phyloP scores from a whole-genome alignment of 345 rosid species.

The Corchorus olitorius region DNA sequence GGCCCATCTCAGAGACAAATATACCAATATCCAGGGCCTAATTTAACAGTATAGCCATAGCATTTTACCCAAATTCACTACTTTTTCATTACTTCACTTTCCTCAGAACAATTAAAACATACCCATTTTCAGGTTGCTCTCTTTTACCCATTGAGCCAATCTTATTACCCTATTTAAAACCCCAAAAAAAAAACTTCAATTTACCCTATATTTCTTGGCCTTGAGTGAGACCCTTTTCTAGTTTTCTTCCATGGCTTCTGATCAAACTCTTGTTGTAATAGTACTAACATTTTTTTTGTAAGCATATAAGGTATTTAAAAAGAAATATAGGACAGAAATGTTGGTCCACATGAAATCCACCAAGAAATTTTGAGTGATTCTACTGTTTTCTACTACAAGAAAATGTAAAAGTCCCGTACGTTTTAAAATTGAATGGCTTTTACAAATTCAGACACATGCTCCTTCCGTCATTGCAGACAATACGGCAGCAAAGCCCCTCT shows the following conservation, averaged over 20 bases:
- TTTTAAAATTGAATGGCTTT: constrained; percentile 1
- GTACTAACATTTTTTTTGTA: neutral
- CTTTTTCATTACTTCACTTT: neutral
- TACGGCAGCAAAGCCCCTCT: neutral
- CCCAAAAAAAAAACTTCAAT: neutral
- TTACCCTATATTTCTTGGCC: neutral
- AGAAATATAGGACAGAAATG: too few relatives aligned
- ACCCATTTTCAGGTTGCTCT: neutral
- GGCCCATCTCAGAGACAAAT: constrained; percentile 13
- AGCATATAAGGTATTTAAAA: too few relatives aligned
- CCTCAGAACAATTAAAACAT: neutral
- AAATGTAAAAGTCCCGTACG: neutral
- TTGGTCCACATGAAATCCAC: constrained; percentile 8
- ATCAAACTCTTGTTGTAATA: neutral
- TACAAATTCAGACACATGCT: neutral
- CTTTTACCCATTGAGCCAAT: neutral
- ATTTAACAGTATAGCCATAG: neutral
- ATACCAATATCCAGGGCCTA: constrained; percentile 5
- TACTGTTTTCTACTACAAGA: neutral
- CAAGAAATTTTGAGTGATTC: neutral
- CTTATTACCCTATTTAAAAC: neutral
- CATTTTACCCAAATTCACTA: neutral
- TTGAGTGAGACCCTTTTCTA: too few relatives aligned
- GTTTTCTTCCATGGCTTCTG: too few relatives aligned
- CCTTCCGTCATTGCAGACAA: neutral